Evolutionary conservation across 1,139 yeast genomes (phyloP).

Genomic region (Keqinozyma sinolaborantium): DNA sequence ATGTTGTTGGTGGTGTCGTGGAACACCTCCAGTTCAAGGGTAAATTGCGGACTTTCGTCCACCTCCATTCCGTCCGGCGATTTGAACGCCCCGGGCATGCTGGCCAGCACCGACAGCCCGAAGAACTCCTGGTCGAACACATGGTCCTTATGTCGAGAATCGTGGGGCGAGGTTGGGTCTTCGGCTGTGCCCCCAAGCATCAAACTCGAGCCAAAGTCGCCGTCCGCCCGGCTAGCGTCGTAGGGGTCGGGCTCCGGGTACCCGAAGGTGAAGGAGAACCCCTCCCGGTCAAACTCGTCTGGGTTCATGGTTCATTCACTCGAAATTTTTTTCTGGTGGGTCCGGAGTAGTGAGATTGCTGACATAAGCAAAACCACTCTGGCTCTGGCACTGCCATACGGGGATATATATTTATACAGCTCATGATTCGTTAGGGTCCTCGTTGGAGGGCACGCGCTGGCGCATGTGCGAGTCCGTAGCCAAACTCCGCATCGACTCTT

Average conservation of each 20-base stretch:
- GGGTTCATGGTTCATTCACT: background rate
- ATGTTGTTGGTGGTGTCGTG: conserved; percentile 14
- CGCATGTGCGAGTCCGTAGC: conserved; percentile 7
- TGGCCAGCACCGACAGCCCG: conserved; percentile 10
- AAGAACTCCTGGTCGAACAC: too few relatives aligned
- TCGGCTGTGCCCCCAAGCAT: conserved; percentile 5
- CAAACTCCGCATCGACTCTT: conserved; percentile 4
- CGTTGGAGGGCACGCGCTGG: conserved; percentile 31
- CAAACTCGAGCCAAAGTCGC: too few relatives aligned
- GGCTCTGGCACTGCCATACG: too few relatives aligned
- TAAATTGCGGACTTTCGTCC: conserved; percentile 39
- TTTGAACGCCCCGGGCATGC: conserved; percentile 32
- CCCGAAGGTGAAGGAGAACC: background rate
- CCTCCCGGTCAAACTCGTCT: background rate
- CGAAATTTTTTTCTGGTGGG: background rate
- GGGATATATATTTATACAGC: too few relatives aligned
- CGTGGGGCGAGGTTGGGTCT: too few relatives aligned
- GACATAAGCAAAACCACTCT: too few relatives aligned
- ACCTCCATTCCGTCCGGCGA: conserved; percentile 30
- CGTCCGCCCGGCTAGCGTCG: too few relatives aligned
- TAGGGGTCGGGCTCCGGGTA: background rate
- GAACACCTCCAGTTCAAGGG: conserved; percentile 32
- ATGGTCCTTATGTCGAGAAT: too few relatives aligned
- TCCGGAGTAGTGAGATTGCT: too few relatives aligned
- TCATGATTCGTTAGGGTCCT: conserved; percentile 1